Evolutionary conservation across 805 yeast species (phyloP), one percentile per base, ranked within the genome.

Genomic region (Saitoella complicata): DNA sequence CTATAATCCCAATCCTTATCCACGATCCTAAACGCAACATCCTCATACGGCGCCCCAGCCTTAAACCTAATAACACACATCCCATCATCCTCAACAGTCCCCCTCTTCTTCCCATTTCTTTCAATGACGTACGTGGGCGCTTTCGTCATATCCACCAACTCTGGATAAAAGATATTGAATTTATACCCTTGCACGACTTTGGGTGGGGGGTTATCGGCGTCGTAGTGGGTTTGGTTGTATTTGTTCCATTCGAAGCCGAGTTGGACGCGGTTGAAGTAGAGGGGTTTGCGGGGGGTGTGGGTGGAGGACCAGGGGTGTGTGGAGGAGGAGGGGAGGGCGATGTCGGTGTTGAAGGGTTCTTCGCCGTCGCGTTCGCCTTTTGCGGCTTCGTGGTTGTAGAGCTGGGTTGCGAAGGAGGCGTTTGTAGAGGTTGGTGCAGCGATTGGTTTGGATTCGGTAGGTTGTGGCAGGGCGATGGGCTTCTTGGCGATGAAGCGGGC

Each of bases 171-270:
- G 2, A 63, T 49, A 42, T 61, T 59, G 50, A 63, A 63, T 39
- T 50, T 52, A 48, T 63, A 63, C 4, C 68, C 68, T 45, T 58
- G 61, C 10, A 60, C 63, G 6, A 51, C 45, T 43, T 58, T 64
- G 1, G 66, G 66, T 4, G 66, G 66, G 12, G 63, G 63, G 37
- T 61, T 54, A n/a, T 62, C 58, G 12, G 49, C 42, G 37, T 44
- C 49, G 47, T 58, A 62, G 44, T 63, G 66, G 5, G 58, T 49
- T 44, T 57, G 58, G 41, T 63, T 62, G 48, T 63, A 62, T 40
- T 51, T 46, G 44, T 58, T 63, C 66, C 66, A 62, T 11, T 60
- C 62, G 42, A 51, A 63, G 1, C 66, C 67, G 47, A 58, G 46
- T 12, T 54, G 47, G 2, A 59, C 62, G n/a, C 58, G 46, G 41